These are phyloP conservation scores for Termitomyces sp. DNA, from an alignment of 768 basidiomycete species.

Conservation along the genomic window DNA sequence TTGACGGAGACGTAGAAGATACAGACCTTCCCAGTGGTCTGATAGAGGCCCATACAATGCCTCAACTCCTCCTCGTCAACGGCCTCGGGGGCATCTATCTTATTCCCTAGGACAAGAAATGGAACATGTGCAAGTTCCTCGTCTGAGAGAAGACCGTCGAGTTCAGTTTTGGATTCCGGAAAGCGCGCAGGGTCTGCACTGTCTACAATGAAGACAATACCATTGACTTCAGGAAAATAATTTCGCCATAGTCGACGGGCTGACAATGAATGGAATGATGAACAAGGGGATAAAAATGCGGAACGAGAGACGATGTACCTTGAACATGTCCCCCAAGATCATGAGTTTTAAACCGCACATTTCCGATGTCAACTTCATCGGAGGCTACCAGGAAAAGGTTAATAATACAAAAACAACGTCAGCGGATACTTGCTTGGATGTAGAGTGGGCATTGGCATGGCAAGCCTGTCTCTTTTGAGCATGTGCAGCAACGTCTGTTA, in stretches of 20 bases:
- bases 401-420: background rate
- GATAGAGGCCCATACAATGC: slow-evolving; percentile 93
- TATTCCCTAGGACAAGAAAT: slow-evolving; percentile 97
- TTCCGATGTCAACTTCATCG: slow-evolving; percentile 97
- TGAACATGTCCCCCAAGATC: slow-evolving; percentile 98
- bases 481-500: slow-evolving; percentile 90
- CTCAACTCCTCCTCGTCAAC: slow-evolving; percentile 97
- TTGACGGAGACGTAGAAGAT: background rate
- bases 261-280: slow-evolving; percentile 9
- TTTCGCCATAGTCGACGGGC: slow-evolving; percentile 99
- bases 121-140: slow-evolving; percentile 94
- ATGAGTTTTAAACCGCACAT: slow-evolving; percentile 97
- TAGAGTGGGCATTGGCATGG: slow-evolving; percentile 94
- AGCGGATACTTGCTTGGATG: slow-evolving; percentile 76
- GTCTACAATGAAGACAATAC: slow-evolving; percentile 97
- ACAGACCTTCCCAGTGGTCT: slow-evolving; percentile 95
- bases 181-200: slow-evolving; percentile 95
- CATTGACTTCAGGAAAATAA: slow-evolving; percentile 99
- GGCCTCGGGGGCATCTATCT: slow-evolving; percentile 95
- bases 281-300: background rate
- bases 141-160: slow-evolving; percentile 92
- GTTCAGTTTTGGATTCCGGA: slow-evolving; percentile 92
- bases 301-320: slow-evolving; percentile 36
- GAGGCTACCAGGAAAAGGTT: slow-evolving; percentile 56
- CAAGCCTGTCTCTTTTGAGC: slow-evolving; percentile 98